Evolutionary conservation across 1,284 basidiomycete species (phyloP).

Genomic region (Ustilago shanxiensis): DNA sequence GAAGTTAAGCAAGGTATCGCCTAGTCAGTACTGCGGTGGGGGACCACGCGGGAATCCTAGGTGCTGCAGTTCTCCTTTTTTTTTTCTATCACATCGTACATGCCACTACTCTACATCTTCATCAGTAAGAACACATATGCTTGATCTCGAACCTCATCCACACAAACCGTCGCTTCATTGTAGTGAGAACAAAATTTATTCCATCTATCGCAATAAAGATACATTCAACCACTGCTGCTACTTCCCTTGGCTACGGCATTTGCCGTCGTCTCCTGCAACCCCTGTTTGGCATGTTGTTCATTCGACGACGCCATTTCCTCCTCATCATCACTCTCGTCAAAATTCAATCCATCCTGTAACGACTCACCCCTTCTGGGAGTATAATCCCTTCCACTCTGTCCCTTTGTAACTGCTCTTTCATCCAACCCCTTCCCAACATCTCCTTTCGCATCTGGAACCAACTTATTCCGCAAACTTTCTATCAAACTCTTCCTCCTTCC

Average conservation of each 20-base stretch:
- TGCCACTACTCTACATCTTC: too few species aligned
- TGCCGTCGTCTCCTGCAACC: neutral
- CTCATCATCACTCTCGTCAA: conserved; percentile 26
- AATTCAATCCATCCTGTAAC: neutral
- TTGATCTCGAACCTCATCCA: too few species aligned
- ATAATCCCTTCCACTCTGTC: conserved; percentile 37
- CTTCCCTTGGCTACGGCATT: neutral
- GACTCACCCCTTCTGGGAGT: conserved; percentile 19
- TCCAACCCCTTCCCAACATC: conserved; percentile 28
- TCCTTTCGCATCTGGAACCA: conserved; percentile 31
- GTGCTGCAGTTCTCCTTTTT: too few species aligned
- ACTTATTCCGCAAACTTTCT: conserved; percentile 25
- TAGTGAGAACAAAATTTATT: too few species aligned
- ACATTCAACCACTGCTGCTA: too few species aligned
- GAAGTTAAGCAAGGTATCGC: conserved; percentile 80
- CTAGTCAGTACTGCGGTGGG: too few species aligned
- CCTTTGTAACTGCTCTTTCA: conserved; percentile 40
- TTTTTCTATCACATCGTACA: too few species aligned
- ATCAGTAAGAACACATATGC: too few species aligned
- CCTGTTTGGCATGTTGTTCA: neutral
- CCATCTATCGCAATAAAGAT: too few species aligned
- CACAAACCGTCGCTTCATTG: too few species aligned
- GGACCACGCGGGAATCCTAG: too few species aligned
- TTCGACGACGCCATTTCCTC: conserved; percentile 7
- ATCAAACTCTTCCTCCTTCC: conserved; percentile 22